Percentiles rank a stretch among this genome's conserved stretches.
Conservation (phyloP, 371 early-diverging fungal genomes). For the Mucor lusitanicus region DNA sequence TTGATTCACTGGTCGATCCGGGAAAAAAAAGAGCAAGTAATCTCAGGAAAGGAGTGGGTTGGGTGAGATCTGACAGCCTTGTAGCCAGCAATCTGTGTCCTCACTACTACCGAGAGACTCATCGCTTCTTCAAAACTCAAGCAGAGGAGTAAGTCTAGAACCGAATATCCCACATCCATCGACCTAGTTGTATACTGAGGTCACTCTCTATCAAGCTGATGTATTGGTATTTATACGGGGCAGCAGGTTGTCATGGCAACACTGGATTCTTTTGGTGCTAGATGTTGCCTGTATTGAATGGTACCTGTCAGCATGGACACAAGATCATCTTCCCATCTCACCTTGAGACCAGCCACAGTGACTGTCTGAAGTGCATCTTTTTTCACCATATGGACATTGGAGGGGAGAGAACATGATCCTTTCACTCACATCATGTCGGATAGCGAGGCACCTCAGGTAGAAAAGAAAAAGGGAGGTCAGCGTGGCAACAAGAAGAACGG, state of each 20-base stretch:
- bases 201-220: too few species aligned
- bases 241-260: neutral
- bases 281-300: neutral
- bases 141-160: neutral
- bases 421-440: too few species aligned
- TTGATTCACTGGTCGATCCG: too few species aligned
- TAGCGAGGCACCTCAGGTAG: neutral
- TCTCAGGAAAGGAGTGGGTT: too few species aligned
- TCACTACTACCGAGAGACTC: neutral
- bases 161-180: neutral
- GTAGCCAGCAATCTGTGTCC: too few species aligned
- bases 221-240: too few species aligned
- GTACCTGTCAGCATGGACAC: neutral
- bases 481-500: conserved; percentile 17
- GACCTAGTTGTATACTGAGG: too few species aligned
- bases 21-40: neutral
- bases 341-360: neutral
- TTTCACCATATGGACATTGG: neutral
- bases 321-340: neutral
- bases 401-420: too few species aligned
- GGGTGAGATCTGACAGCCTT: too few species aligned
- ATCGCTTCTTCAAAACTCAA: neutral
- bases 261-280: neutral
- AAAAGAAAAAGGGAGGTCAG: conserved; percentile 13
- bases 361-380: neutral